Percentiles rank a stretch among this genome's conserved stretches.
These are phyloP conservation scores for Sporodiniella umbellata DNA, from an alignment of 371 early-diverging fungal genomes.

Conservation along the genomic window DNA sequence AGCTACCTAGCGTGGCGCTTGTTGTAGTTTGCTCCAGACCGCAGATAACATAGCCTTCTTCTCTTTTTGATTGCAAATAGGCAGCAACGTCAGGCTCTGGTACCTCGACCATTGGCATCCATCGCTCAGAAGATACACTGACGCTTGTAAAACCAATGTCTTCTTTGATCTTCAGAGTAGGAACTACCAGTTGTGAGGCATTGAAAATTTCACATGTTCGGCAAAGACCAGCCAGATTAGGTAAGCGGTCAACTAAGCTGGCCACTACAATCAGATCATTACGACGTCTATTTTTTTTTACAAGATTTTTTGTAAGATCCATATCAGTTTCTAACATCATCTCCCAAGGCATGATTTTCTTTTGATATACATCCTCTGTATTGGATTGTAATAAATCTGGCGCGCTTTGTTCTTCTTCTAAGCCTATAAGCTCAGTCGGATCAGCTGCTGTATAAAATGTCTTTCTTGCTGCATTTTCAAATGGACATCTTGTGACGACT, in stretches of 20 bases:
- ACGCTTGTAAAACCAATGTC: conserved; percentile 55
- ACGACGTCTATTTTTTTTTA: conserved; percentile 37
- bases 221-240: conserved; percentile 64
- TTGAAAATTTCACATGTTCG: conserved; percentile 71
- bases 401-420: background rate
- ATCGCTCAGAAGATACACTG: conserved; percentile 54
- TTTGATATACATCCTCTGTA: conserved; percentile 42
- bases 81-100: conserved; percentile 33
- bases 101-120: conserved; percentile 66
- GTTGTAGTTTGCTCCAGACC: conserved; percentile 68
- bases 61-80: conserved; percentile 48
- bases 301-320: conserved; percentile 39
- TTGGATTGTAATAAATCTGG: background rate
- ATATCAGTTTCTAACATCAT: conserved; percentile 50
- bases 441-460: conserved; percentile 27
- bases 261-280: conserved; percentile 63
- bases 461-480: conserved; percentile 25
- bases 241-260: conserved; percentile 51
- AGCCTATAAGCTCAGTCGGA: conserved; percentile 26
- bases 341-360: conserved; percentile 70
- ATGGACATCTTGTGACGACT: conserved; percentile 26
- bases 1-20: conserved; percentile 50
- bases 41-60: conserved; percentile 55
- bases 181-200: conserved; percentile 48
- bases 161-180: conserved; percentile 38